Base-by-base conservation (phyloP, 352 stramenopile genomes). In the Saprolegnia parasitica region DNA sequence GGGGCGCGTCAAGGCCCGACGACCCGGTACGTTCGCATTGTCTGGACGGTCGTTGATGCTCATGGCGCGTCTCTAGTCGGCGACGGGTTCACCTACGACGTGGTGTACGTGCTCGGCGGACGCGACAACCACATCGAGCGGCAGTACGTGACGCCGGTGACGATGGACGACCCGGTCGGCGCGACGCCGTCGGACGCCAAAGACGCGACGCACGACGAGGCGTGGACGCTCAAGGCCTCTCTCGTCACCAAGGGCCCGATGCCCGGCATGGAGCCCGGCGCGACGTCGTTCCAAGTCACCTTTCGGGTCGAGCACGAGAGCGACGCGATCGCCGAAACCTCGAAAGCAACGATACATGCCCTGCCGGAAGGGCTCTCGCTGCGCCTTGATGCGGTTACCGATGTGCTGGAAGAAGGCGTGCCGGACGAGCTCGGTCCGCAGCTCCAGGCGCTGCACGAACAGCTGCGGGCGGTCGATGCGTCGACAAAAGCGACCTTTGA, bases 101-200 rank as follows among this genome's bases (percentile, higher is more conserved):
- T 95, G 29, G 67, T 63, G 18, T 95, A 91, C 42, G 73, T 95
- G 8, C 68, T 92, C 8, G 86, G 83, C 24, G 86, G 86, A 1
- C 77, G 68, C 6, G 86, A 95, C 67, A 95, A 89, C 65, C 87
- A 86, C 26, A 77, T 94, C 4, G 84, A 90, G 73, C 81, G 86
- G 18, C 86, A 91, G 68, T 94, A 87, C 56, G 91, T 94, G 52
- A 86, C 77, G 29, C 76, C 84, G 0, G 83, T 92, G 15, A 77
- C 85, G 0, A 55, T 71, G 18, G 56, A 67, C 20, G 70, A 72
- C 42, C 65, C 65, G 1, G 46, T 56, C 47, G 57, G 57, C n/a
- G 47, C 54, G 26, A 47, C 23, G 16, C 13, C 46, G n/a, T n/a
- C 13, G 3, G 58, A 72, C 5, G 50, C 65, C 47, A 56, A 72